Conservation (phyloP, 2,329 filamentous ascomycete genomes). For the Corniculantispora saksenae region DNA sequence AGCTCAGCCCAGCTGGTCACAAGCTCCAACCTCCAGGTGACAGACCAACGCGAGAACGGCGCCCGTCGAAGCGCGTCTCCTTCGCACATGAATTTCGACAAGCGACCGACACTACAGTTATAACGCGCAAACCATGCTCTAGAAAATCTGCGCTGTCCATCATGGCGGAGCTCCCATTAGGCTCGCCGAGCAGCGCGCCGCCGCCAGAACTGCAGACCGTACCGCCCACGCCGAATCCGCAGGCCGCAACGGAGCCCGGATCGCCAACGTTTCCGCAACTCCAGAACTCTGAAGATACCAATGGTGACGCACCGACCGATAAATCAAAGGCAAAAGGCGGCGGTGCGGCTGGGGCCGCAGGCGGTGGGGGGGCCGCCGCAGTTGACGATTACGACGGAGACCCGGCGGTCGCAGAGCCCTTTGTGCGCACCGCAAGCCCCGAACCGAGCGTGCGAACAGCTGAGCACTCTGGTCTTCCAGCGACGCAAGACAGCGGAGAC, state of each 20-base stretch:
- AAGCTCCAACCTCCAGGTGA: slow-evolving; percentile 4
- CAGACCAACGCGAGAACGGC: not conserved
- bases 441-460: slow-evolving; percentile 37
- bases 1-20: not conserved
- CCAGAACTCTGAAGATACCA: slow-evolving; percentile 37
- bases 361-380: slow-evolving; percentile 55
- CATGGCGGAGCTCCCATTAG: slow-evolving; percentile 8
- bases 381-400: slow-evolving; percentile 59
- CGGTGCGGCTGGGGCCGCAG: slow-evolving; percentile 59
- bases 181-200: not conserved
- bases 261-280: slow-evolving; percentile 37
- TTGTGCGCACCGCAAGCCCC: slow-evolving; percentile 57
- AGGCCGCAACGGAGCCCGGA: slow-evolving; percentile 17
- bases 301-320: not conserved
- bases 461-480: slow-evolving; percentile 14
- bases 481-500: slow-evolving; percentile 2
- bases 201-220: not conserved
- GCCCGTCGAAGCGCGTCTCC: not conserved
- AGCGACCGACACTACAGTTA: not conserved
- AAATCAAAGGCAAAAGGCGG: slow-evolving; percentile 23
- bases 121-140: not conserved
- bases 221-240: not conserved
- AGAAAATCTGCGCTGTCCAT: not conserved
- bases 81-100: not conserved
- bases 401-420: slow-evolving; percentile 57